Evolutionary conservation across 352 stramenopile species (phyloP), one percentile per base, ranked within the genome.

Genomic region (Pythium dissotocum): DNA sequence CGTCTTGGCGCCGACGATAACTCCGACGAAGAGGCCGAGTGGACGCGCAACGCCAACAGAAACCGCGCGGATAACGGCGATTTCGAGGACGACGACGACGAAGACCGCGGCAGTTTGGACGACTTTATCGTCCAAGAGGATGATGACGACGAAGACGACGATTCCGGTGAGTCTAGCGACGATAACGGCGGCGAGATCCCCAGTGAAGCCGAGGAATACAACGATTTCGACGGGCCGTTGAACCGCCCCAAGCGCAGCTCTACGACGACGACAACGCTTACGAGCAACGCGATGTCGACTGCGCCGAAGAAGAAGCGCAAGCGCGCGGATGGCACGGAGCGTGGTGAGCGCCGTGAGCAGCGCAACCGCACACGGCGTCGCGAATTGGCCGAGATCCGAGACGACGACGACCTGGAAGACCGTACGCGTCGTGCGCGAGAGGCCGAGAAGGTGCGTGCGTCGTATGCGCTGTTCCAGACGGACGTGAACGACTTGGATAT

Each of bases 351-450:
- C 12, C 54, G 48, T 32, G 42, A 65, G 10, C 57, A 87, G 53
- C 75, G 72, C 21, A 59, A 66, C 26, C 73, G 63, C 33, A 84
- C 86, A 42, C 80, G 79, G 9, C 84, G 85, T 21, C 80, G 83
- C 49, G 77, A 88, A 58, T 82, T 95, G 55, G 82, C 80, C 1
- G 77, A 86, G 16, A 73, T 95, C 7, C 77, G 88, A 33, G 76
- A 80, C 36, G 88, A 95, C 65, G 70, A 83, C 28, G 86, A 94
- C 4, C 69, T 95, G 13, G 84, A 92, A 0, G 76, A 83, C 28
- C 80, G 74, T 13, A 94, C 88, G 44, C 72, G 70, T 4, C 79
- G 69, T 42, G 88, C 85, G 8, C 83, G 85, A 2, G 78, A 90
- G 18, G 80, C 79, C 1, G 88, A 95, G 63, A 79, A 84, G 32